phyloP scores from a whole-genome alignment of 495 filamentous ascomycete species.

The Neurospora sp. region DNA sequence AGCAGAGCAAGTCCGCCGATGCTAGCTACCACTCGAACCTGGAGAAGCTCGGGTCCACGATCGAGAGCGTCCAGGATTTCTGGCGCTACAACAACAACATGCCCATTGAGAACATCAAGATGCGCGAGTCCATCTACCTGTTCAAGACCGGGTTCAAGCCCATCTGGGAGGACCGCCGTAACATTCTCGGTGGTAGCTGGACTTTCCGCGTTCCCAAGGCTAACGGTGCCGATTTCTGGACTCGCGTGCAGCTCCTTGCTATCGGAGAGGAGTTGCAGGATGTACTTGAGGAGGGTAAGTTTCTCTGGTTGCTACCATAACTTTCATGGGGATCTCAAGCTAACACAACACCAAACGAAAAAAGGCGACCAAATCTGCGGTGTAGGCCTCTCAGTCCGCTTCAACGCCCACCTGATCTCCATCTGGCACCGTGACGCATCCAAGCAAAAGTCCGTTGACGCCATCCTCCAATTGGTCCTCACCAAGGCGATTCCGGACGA shows the following conservation, averaged over 20 bases:
- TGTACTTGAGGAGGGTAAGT: conserved; percentile 58
- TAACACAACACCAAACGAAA: neutral
- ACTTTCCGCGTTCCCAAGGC: conserved; percentile 76
- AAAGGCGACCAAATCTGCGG: conserved; percentile 73
- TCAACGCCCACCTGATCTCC: conserved; percentile 67
- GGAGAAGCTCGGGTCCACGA: conserved; percentile 54
- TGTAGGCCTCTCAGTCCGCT: conserved; percentile 59
- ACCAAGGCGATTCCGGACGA: conserved; percentile 57
- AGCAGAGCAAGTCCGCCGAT: conserved; percentile 31
- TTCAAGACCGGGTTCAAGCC: conserved; percentile 82
- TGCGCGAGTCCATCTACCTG: conserved; percentile 75
- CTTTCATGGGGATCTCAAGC: neutral
- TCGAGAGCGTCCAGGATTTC: conserved; percentile 70
- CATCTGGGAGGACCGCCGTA: conserved; percentile 84
- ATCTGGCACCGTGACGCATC: conserved; percentile 80
- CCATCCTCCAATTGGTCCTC: conserved; percentile 56
- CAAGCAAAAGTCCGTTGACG: conserved; percentile 62
- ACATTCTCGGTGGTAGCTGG: conserved; percentile 72
- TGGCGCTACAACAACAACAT: conserved; percentile 89
- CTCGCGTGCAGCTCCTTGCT: conserved; percentile 65
- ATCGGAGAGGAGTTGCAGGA: conserved; percentile 78
- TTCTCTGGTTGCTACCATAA: neutral
- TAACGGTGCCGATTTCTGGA: conserved; percentile 65
- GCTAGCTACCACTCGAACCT: conserved; percentile 50
- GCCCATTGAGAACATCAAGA: conserved; percentile 60